A percentile compares a stretch with the other conserved stretches of the same genome.
Conservation (phyloP, 2,329 filamentous ascomycete genomes). For the Acarospora socialis region DNA sequence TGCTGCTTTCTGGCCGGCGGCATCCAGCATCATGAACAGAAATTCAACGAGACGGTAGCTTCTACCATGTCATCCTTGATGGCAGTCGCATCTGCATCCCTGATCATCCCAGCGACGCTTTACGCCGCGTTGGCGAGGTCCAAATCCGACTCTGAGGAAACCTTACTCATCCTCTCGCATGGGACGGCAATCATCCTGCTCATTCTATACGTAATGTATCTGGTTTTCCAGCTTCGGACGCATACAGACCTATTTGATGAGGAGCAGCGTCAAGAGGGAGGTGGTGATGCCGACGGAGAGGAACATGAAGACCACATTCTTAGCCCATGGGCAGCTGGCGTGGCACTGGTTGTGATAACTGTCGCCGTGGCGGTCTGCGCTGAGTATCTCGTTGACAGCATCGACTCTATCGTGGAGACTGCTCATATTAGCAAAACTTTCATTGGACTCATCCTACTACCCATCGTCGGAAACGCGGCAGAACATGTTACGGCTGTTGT, state of each 20-base stretch:
- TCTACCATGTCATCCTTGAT: constrained; percentile 51
- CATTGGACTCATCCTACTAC: constrained; percentile 64
- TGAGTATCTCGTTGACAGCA: constrained; percentile 63
- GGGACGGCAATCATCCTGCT: constrained; percentile 65
- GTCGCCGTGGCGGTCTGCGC: constrained; percentile 59
- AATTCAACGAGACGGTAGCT: constrained; percentile 35
- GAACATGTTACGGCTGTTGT: constrained; percentile 73
- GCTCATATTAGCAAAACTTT: constrained; percentile 66
- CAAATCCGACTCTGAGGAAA: constrained; percentile 12
- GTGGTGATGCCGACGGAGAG: constrained; percentile 19
- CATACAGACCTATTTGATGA: constrained; percentile 58
- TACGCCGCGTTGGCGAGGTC: constrained; percentile 43
- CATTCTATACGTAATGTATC: constrained; percentile 59
- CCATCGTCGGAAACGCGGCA: constrained; percentile 67
- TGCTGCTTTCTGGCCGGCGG: constrained; percentile 70
- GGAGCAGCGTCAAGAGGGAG: constrained; percentile 16
- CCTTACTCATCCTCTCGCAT: constrained; percentile 55
- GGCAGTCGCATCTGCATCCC: constrained; percentile 60
- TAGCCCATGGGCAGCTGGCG: constrained; percentile 47
- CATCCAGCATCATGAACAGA: constrained; percentile 53
- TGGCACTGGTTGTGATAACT: constrained; percentile 56
- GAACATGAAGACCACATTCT: constrained; percentile 39
- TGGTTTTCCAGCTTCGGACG: constrained; percentile 63
- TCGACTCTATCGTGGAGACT: constrained; percentile 55
- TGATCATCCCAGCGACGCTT: constrained; percentile 65